Base-by-base conservation (phyloP, 352 stramenopile species). In the Phytopythium litorale region DNA sequence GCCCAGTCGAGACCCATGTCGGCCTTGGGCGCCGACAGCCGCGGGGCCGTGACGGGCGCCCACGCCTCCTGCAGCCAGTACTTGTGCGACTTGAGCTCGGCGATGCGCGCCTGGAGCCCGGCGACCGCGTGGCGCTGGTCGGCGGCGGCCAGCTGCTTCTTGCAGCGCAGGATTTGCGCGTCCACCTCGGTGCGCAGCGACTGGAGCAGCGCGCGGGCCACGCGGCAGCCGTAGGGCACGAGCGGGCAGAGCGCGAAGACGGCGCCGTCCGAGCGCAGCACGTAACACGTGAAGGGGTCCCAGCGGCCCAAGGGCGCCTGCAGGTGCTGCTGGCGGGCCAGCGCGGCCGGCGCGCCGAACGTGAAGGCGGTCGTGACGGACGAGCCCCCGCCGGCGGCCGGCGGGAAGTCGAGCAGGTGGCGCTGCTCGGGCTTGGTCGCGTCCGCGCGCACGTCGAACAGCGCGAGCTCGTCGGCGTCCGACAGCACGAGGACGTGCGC, bases 61-160 rank as follows among this genome's bases (percentile, higher is more conserved):
- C 85, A 94, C 9, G 74, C 72, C 67, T 92, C 75, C 19, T 90
- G 69, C 9, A 94, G 63, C 85, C 85, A 94, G 70, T 91, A 91
- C 66, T 91, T 89, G 49, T 94, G 85, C 23, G 85, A 91, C 70
- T 91, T 92, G 43, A 94, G 73, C 60, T 87, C 77, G 0, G 77
- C 70, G 25, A 92, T 58, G 13, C 67, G 67, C 35, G 66, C 63
- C 32, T 84, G 65, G 15, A 87, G 50, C 38, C 51, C 52, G 25
- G 30, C 66, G 30, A 59, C 65, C 13, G 52, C 28, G 33, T 68
- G 43, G 15, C 66, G 61, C 16, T 48, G 46, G 0, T 54, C 63
- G 54, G 13, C 64, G 33, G 48, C 56, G 7, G 30, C 33, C 6
- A 35, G 46, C 4, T 70, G 50, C 48, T 72, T 64, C 48, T 90